phyloP scores from a whole-genome alignment of 2,329 filamentous ascomycete genomes.

The Hypoxylon sp. region DNA sequence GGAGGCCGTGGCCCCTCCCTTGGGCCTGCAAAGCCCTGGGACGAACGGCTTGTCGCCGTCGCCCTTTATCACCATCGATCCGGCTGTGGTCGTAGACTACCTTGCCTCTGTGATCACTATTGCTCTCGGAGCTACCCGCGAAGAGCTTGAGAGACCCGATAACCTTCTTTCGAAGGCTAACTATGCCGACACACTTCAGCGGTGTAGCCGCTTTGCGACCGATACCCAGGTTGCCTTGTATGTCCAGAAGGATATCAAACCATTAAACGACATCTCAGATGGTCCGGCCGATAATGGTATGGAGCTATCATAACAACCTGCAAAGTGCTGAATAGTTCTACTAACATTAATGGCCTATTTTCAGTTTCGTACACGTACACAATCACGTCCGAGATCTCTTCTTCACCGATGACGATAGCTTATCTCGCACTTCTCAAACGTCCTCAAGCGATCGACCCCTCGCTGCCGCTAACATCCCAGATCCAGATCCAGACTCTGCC shows the following conservation, averaged over 20 bases:
- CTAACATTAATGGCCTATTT: slow-evolving; percentile 56
- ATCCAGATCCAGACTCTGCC: slow-evolving; percentile 95
- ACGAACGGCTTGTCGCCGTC: slow-evolving; percentile 64
- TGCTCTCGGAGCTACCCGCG: slow-evolving; percentile 80
- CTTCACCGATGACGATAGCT: slow-evolving; percentile 82
- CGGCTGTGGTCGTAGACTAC: slow-evolving; percentile 79
- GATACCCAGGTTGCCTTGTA: slow-evolving; percentile 92
- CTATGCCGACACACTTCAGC: slow-evolving; percentile 84
- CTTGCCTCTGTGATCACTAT: slow-evolving; percentile 79
- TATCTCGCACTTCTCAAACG: slow-evolving; percentile 93
- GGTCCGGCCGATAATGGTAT: slow-evolving; percentile 63
- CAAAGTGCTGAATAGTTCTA: slow-evolving; percentile 5
- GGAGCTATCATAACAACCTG: slow-evolving; percentile 48
- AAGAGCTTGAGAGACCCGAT: slow-evolving; percentile 84
- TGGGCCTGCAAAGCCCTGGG: slow-evolving; percentile 59
- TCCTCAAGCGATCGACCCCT: slow-evolving; percentile 87
- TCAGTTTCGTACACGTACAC: slow-evolving; percentile 79
- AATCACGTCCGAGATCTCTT: slow-evolving; percentile 85
- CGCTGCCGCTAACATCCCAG: slow-evolving; percentile 85
- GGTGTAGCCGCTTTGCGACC: slow-evolving; percentile 89
- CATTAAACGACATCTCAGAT: slow-evolving; percentile 67
- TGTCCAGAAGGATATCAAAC: slow-evolving; percentile 84
- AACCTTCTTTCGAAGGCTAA: slow-evolving; percentile 84
- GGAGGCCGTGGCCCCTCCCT: slow-evolving; percentile 67
- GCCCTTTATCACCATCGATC: slow-evolving; percentile 73